These are phyloP conservation scores for Monilinia fructigena DNA, from an alignment of 2,329 filamentous ascomycete species.

Conservation along the genomic window DNA sequence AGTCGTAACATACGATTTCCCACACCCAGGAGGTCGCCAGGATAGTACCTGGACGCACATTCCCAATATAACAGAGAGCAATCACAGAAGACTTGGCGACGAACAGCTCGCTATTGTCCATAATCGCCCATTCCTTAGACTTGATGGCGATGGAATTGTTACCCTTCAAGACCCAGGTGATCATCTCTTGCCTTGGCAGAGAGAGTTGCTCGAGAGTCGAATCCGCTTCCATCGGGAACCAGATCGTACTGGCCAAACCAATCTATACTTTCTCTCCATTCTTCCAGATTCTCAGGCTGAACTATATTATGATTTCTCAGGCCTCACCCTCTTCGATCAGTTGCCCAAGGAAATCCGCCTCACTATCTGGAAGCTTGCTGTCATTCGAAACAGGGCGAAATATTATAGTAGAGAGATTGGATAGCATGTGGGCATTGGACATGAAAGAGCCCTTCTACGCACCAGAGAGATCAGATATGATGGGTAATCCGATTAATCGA, in stretches of 20 bases:
- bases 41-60: neutral
- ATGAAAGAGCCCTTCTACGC: neutral
- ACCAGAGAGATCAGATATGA: neutral
- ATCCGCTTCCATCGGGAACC: neutral
- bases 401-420: neutral
- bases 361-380: neutral
- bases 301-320: neutral
- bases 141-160: neutral
- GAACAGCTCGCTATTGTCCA: neutral
- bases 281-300: neutral
- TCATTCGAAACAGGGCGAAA: neutral
- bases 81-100: neutral
- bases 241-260: neutral
- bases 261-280: neutral
- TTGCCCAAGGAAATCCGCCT: neutral
- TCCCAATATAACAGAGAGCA: neutral
- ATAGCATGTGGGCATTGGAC: neutral
- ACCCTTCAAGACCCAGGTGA: neutral
- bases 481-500: neutral
- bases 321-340: neutral
- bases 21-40: neutral
- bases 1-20: neutral
- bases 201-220: neutral
- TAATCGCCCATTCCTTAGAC: neutral
- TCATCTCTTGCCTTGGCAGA: neutral